Evolutionary conservation across 208 protist genomes (phyloP).

Genomic region (Leishmania gerbilli): DNA sequence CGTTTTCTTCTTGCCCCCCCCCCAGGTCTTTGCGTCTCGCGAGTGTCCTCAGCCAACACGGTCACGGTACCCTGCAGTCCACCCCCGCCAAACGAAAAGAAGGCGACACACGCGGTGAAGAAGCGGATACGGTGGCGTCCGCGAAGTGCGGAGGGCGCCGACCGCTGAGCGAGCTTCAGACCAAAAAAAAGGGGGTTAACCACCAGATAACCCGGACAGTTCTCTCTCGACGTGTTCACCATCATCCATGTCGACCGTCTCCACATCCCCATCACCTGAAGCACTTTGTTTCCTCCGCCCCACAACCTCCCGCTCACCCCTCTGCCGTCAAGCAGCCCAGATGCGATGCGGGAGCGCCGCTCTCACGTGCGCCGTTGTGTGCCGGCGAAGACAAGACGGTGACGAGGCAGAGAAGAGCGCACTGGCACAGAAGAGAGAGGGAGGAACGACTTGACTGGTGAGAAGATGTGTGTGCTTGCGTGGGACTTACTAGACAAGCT

Average conservation of each 20-base stretch:
- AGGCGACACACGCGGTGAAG: no score
- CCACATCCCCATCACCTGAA: neutral
- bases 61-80: neutral
- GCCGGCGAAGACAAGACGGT: neutral
- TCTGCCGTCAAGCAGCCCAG: neutral
- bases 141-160: no score
- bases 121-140: no score
- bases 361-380: neutral
- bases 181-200: neutral
- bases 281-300: neutral
- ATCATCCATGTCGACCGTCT: neutral
- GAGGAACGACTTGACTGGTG: neutral
- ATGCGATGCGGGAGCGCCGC: neutral
- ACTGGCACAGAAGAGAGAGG: neutral
- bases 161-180: no score
- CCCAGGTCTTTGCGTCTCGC: neutral
- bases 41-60: neutral
- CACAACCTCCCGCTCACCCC: no score
- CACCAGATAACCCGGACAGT: neutral
- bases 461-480: neutral
- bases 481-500: neutral
- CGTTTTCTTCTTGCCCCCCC: neutral
- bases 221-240: neutral
- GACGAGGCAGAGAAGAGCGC: neutral
- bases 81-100: no score